Evolutionary conservation across 495 filamentous ascomycete genomes (phyloP).

Genomic region (Pyrenopolyporus hunteri): DNA sequence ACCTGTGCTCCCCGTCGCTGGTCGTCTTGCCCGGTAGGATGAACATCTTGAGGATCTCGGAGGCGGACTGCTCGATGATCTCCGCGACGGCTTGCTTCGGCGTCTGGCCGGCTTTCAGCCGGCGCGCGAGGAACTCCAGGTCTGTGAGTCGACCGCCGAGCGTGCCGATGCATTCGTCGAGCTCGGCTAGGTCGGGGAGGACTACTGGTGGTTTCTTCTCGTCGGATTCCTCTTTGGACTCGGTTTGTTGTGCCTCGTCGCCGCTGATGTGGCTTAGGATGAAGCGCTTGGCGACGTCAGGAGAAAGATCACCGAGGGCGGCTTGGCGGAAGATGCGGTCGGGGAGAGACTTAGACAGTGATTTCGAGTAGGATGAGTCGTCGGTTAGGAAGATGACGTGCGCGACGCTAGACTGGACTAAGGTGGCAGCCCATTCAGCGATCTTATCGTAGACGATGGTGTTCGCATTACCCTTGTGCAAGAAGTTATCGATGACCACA

Average conservation of each 20-base stretch:
- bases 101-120: slow-evolving; percentile 89
- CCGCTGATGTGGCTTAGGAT: slow-evolving; percentile 77
- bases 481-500: slow-evolving; percentile 92
- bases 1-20: slow-evolving; percentile 60
- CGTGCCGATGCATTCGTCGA: slow-evolving; percentile 80
- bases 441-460: slow-evolving; percentile 86
- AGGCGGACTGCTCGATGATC: slow-evolving; percentile 85
- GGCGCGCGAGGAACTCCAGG: slow-evolving; percentile 86
- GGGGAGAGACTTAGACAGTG: slow-evolving; percentile 83
- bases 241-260: slow-evolving; percentile 20
- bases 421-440: slow-evolving; percentile 85
- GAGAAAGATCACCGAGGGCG: slow-evolving; percentile 81
- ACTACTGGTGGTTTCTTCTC: slow-evolving; percentile 45
- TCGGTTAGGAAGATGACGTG: slow-evolving; percentile 97
- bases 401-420: slow-evolving; percentile 89
- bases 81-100: slow-evolving; percentile 84
- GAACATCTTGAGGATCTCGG: slow-evolving; percentile 93
- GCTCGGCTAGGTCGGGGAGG: slow-evolving; percentile 58
- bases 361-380: slow-evolving; percentile 87
- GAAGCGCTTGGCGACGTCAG: slow-evolving; percentile 84
- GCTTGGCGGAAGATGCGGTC: slow-evolving; percentile 90
- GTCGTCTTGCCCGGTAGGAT: slow-evolving; percentile 60
- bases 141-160: slow-evolving; percentile 92
- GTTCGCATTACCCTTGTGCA: slow-evolving; percentile 76
- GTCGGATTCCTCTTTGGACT: slow-evolving; percentile 17